Conservation (phyloP, 495 filamentous ascomycete species). For the Letharia lupina region DNA sequence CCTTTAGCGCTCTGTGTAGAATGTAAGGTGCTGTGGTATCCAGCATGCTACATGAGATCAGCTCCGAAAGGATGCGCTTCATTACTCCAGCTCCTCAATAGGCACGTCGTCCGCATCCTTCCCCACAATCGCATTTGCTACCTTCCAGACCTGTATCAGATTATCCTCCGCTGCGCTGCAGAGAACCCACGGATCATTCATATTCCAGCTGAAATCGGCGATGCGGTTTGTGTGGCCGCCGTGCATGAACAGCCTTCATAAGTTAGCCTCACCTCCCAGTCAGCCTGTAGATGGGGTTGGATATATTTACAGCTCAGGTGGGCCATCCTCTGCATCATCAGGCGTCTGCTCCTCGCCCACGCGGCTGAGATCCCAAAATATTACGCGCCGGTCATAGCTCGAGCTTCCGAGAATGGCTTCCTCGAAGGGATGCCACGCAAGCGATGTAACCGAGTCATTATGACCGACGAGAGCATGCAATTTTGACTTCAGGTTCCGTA, state of each 20-base stretch:
- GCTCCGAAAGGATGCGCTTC: background rate
- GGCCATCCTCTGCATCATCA: constrained; percentile 93
- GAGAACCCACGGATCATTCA: constrained; percentile 90
- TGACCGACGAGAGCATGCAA: constrained; percentile 81
- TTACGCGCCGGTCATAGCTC: constrained; percentile 84
- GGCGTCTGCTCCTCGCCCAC: constrained; percentile 90
- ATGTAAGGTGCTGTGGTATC: background rate
- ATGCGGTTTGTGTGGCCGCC: constrained; percentile 96
- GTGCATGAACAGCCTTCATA: constrained; percentile 83
- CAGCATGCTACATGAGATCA: background rate
- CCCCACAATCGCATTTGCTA: constrained; percentile 80
- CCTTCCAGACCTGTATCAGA: constrained; percentile 91
- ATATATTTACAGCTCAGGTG: constrained; percentile 76
- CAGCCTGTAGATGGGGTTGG: background rate
- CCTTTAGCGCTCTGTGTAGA: background rate
- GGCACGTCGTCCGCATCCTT: constrained; percentile 71
- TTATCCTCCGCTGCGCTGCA: constrained; percentile 96
- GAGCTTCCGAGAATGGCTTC: constrained; percentile 79
- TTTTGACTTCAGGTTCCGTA: constrained; percentile 78
- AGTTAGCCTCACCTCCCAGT: constrained; percentile 23
- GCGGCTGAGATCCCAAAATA: constrained; percentile 91
- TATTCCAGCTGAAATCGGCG: constrained; percentile 95
- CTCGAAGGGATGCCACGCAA: constrained; percentile 90
- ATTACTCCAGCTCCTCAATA: constrained; percentile 65
- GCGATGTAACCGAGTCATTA: constrained; percentile 75